Base-by-base conservation (phyloP, 495 filamentous ascomycete genomes). In the Polyplosphaeria fusca region DNA sequence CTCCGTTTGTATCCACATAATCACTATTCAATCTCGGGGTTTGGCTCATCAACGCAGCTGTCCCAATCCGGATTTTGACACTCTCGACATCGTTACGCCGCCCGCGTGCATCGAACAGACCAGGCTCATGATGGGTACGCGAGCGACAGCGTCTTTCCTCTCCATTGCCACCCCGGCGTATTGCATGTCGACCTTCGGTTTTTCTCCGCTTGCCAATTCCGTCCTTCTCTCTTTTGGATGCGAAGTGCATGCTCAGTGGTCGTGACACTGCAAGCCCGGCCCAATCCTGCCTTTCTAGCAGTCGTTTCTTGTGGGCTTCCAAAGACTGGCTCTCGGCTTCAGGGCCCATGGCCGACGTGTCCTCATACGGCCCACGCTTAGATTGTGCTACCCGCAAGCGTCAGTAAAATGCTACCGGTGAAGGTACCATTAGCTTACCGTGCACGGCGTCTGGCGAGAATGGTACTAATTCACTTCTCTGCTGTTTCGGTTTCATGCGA, bases 171-270 rank as follows among this genome's bases (percentile, higher is more conserved):
- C 45, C 25, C 28, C 16, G 50, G 13, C 0, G 20, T 23, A 42
- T 12, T 3, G 27, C 35, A 27, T 12, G 20, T 23, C n/a, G 25
- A 7, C 46, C 44, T 27, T 16, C 20, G 24, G 70, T 47, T 55
- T 61, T 71, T 43, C 69, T 60, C 4, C 71, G 61, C 54, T 73
- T 73, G 13, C 69, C 68, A 39, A 72, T 65, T 16, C 49, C 52
- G 19, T 61, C 51, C 46, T 64, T 66, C 23, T 69, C 67, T 12
- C 24, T 40, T 22, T 42, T 32, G 25, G 62, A 60, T 20, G 39
- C 18, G 41, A 63, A 68, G 3, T 57, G 28, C 56, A 69, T 59
- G 16, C 63, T 58, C 11, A 68, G 19, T 19, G 67, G 69, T 4
- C 59, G 55, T 1, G 55, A 59, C 20, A 59, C 37, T 27, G 46